Evolutionary conservation across 768 basidiomycete species (phyloP).

Genomic region (Rhizopogon vinicolor): DNA sequence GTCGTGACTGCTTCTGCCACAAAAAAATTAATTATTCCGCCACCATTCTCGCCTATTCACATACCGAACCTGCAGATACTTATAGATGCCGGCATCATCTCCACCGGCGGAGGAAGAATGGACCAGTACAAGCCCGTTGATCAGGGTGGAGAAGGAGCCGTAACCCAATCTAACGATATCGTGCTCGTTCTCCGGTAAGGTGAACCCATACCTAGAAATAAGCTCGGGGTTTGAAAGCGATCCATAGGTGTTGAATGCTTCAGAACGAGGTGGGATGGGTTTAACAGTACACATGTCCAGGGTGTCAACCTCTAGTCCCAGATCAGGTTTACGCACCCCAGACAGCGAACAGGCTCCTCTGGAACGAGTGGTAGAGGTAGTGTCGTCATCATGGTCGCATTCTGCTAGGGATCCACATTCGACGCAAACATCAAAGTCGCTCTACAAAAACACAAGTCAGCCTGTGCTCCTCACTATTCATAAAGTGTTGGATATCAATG

Average conservation of each 20-base stretch:
- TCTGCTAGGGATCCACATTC: conserved; percentile 64
- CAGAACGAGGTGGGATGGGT: conserved; percentile 42
- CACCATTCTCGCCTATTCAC: background rate
- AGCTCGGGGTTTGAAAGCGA: conserved; percentile 61
- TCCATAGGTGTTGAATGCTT: conserved; percentile 82
- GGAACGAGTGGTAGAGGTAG: conserved; percentile 2
- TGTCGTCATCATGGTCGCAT: conserved; percentile 61
- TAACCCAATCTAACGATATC: conserved; percentile 42
- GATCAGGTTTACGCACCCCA: background rate
- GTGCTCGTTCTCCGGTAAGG: conserved; percentile 67
- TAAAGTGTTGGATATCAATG: conserved; percentile 5
- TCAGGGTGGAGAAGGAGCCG: conserved; percentile 15
- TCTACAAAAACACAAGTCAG: conserved; percentile 34
- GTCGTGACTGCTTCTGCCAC: background rate
- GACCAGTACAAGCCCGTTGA: conserved; percentile 7
- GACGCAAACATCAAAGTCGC: conserved; percentile 68
- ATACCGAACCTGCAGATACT: background rate
- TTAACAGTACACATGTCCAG: conserved; percentile 69
- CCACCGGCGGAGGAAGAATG: background rate
- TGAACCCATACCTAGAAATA: conserved; percentile 67
- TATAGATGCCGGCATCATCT: conserved; percentile 14
- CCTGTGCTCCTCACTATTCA: background rate
- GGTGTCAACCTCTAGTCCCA: conserved; percentile 27
- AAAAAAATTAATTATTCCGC: background rate
- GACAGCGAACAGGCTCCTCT: background rate